Evolutionary conservation across 2,329 filamentous ascomycete genomes (phyloP).

Genomic region (Tympanopsis confertula): DNA sequence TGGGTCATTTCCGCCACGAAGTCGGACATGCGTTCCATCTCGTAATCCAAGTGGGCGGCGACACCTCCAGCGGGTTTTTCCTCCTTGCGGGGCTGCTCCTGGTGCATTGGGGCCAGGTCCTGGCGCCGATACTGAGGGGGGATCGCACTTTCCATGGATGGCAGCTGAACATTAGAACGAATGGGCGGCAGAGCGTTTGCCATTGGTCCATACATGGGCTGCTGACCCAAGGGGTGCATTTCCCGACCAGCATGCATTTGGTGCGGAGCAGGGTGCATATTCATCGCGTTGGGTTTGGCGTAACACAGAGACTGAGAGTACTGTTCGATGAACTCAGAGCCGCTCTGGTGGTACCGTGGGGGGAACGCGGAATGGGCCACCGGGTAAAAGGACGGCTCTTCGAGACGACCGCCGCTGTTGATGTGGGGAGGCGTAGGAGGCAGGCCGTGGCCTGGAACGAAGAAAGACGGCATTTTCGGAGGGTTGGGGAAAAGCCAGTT

Average conservation of each 20-base stretch:
- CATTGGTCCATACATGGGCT: slow-evolving; percentile 19
- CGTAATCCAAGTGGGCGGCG: slow-evolving; percentile 64
- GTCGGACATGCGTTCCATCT: slow-evolving; percentile 68
- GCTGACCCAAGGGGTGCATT: slow-evolving; percentile 12
- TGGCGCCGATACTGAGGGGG: slow-evolving; percentile 25
- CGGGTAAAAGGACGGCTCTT: slow-evolving; percentile 24
- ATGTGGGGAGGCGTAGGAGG: slow-evolving; percentile 27
- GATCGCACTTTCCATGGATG: slow-evolving; percentile 25
- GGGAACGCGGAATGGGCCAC: slow-evolving; percentile 21
- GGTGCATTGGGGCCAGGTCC: slow-evolving; percentile 19
- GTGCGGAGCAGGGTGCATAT: slow-evolving; percentile 6
- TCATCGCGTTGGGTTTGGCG: slow-evolving; percentile 19
- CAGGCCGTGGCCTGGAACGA: slow-evolving; percentile 22
- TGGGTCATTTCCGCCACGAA: slow-evolving; percentile 65
- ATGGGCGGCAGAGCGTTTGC: slow-evolving; percentile 25
- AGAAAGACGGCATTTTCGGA: slow-evolving; percentile 26
- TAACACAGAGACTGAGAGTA: slow-evolving; percentile 28
- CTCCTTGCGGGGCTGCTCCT: slow-evolving; percentile 13
- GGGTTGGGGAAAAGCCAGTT: slow-evolving; percentile 12
- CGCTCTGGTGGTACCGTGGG: slow-evolving; percentile 25
- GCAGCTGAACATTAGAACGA: slow-evolving; percentile 21
- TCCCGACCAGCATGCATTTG: slow-evolving; percentile 18
- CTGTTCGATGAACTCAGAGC: slow-evolving; percentile 29
- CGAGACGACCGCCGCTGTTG: slow-evolving; percentile 19
- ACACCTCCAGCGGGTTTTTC: slow-evolving; percentile 41